Base-by-base conservation (phyloP, 352 stramenopile genomes). In the Phytophthora sp. region DNA sequence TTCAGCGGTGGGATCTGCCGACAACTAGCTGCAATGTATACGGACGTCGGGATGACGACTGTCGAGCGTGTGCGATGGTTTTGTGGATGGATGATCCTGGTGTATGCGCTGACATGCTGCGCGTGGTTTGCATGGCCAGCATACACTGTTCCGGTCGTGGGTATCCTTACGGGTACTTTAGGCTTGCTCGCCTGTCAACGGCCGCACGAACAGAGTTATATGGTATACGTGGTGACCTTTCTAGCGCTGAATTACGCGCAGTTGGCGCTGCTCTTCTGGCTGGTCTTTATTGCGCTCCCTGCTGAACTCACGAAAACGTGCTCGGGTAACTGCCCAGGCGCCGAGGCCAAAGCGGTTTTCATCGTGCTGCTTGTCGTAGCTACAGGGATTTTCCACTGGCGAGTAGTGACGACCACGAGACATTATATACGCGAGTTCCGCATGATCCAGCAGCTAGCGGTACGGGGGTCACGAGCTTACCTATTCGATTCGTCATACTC, bases 51-150 rank as follows among this genome's bases (percentile, higher is more conserved):
- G 24, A 65, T 78, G 61, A 69, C 66, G 0, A 76, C 69, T 1
- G 73, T 78, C 38, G 73, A 80, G 51, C 62, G 64, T 31, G 51
- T 76, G 36, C 69, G 73, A 39, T 80, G 73, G 73, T 31, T 72
- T 12, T 70, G 69, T 21, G 71, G 73, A 13, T 80, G 71, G 57
- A 75, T 77, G 29, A 52, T 76, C 13, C 42, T 80, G 20, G 41
- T 76, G 36, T 80, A 80, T 41, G 62, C 72, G 13, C 24, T 76
- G 47, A 76, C 73, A 1, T 72, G 63, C 41, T 79, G 65, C 13
- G 71, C 63, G 54, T 72, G 63, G 63, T 70, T 76, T 23, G 52
- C 52, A 9, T 76, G 67, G 71, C 59, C 61, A 20, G 62, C 63
- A 21, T 78, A 76, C 21, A 36, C 63, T n/a, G 66, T 78, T 44